Evolutionary conservation across 208 protist species (phyloP), one percentile per base, ranked within the genome.

Genomic region (Endotrypanum monterogeii): DNA sequence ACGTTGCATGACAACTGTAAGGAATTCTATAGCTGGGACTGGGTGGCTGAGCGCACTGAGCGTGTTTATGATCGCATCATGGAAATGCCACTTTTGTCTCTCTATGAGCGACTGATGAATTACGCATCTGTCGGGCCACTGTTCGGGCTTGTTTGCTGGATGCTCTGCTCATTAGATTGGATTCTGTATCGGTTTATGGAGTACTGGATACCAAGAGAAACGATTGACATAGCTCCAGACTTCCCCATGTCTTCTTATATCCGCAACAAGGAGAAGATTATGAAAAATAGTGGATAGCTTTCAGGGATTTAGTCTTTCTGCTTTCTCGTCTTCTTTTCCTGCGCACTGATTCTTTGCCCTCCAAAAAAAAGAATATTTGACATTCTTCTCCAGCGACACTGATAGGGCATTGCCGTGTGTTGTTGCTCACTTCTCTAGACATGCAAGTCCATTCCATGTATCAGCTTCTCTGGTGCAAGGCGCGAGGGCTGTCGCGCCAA

Each of bases 21-120:
- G 14, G 81, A 88, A 61, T 98, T 98, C 84, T 99, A 99, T 81
- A 97, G 91, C 76, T 99, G 98, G 98, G 87, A 98, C 67, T 93
- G 96, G 84, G 93, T 99, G 14, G 95, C 97, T 20, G 88, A 92
- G 75, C 75, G 97, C 16, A 99, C 98, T 41, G 96, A 98, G 74
- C 82, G 86, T 14, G 96, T 99, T n/a, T 99, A 99, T 70, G 91
- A 98, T 68, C 88, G 89, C 57, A 94, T 98, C 69, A 78, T 88
- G 61, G 70, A 76, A 35, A 87, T 72, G 52, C 69, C 68, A 65
- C 57, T 80, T 41, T 71, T 89, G n/a, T 89, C 91, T 46, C 56
- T 97, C 35, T 93, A 93, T 67, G 90, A 98, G 73, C 87, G 91
- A 30, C 77, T 96, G 52, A 84, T 95, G 83, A 89, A 84, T 61